Base-by-base conservation (phyloP, 345 rosid species). In the Adansonia digitata region DNA sequence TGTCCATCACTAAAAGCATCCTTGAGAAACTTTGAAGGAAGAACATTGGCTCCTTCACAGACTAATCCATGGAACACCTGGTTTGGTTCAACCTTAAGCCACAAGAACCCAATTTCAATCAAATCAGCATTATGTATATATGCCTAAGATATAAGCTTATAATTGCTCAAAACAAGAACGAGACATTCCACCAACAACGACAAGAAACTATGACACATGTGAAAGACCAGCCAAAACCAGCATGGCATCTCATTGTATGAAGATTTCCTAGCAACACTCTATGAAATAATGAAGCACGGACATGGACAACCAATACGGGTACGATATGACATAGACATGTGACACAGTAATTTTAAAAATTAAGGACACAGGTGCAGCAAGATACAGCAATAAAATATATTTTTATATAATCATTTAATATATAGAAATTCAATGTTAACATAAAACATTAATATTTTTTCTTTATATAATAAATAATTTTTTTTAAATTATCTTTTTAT, bases 11-110 rank as follows among this genome's bases (percentile, higher is more conserved):
- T 84, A 74, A 95, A 90, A 77, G 99, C 84, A 61, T 93, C 92
- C 74, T 88, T 88, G 35, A 93, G 74, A 83, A 95, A 90, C 76
- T 89, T 95, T 0, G 97, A 73, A 26, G 98, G 97, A 85, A 95
- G 94, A 78, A 92, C 97, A 86, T 90, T 91, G 43, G 99, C 99
- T 71, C 97, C 97, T 83, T 95, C 98, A 74, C 97, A 95, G 40
- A 91, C 94, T 78, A 93, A 78, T 77, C 98, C 92, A 71, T 80
- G 90, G 73, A 93, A 91, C 83, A 89, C 99, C 81, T 93, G 97
- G 83, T 95, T 95, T 79, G 94, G 98, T 83, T 93, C 98, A 82
- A 93, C 97, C 99, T 95, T 90, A 79, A 83, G 86, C 80, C 91
- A 82, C 82, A 85, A 86, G 81, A 78, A 86, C 74, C 59, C 66